phyloP scores from a whole-genome alignment of 2,329 filamentous ascomycete species.

The Aspergillus viridinutans region DNA sequence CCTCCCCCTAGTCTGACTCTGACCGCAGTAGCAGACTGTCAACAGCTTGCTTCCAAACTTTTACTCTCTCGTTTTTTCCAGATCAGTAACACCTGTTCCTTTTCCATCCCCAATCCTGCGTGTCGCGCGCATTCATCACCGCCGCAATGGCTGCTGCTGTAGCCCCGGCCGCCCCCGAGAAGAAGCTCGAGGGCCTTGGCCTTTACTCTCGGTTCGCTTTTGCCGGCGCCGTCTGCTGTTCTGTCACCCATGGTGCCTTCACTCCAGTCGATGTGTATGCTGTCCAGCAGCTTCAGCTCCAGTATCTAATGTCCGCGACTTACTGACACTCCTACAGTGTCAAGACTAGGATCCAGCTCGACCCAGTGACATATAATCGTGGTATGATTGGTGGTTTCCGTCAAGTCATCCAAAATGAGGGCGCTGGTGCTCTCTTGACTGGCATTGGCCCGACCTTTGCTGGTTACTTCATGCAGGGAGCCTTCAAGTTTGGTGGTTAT shows the following conservation, averaged over 20 bases:
- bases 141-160: constrained; percentile 7
- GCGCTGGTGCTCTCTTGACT: constrained; percentile 79
- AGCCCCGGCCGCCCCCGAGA: constrained; percentile 32
- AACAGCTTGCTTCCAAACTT: too few species aligned
- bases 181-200: constrained; percentile 53
- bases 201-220: constrained; percentile 97
- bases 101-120: constrained; percentile 41
- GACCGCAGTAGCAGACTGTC: too few species aligned
- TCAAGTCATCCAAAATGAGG: constrained; percentile 79
- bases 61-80: too few species aligned
- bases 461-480: constrained; percentile 91
- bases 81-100: constrained; percentile 30
- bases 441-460: constrained; percentile 80
- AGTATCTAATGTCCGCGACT: constrained; percentile 15
- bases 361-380: constrained; percentile 82
- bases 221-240: constrained; percentile 95
- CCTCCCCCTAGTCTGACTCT: too few species aligned
- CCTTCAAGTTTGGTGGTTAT: constrained; percentile 92
- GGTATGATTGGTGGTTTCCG: constrained; percentile 82
- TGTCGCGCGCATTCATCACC: constrained; percentile 49
- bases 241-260: constrained; percentile 91
- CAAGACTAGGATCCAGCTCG: constrained; percentile 94
- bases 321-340: constrained; percentile 55
- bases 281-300: constrained; percentile 14
- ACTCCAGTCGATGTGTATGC: constrained; percentile 99